Conservation (phyloP, 2,329 filamentous ascomycete species). For the Didymella sp. region DNA sequence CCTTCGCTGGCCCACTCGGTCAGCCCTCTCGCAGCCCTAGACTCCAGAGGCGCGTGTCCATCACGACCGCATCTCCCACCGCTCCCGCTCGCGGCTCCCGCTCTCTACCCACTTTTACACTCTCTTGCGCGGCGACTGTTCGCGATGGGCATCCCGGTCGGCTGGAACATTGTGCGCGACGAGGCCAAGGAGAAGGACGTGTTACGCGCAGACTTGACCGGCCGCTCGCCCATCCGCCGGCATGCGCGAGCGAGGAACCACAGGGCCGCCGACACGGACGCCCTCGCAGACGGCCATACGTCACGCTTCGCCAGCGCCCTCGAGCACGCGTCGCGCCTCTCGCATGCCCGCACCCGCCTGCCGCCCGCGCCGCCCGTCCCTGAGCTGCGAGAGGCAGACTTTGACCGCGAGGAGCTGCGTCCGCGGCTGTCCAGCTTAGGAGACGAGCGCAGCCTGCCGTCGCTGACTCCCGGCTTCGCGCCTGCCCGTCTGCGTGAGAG, state of each 20-base stretch:
- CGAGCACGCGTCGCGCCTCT: slow-evolving; percentile 26
- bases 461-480: slow-evolving; percentile 47
- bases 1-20: slow-evolving; percentile 2
- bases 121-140: slow-evolving; percentile 6
- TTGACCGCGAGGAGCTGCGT: background rate
- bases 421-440: background rate
- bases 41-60: slow-evolving; percentile 28
- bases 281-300: slow-evolving; percentile 19
- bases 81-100: slow-evolving; percentile 16
- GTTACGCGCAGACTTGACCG: slow-evolving; percentile 61
- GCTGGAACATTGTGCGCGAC: slow-evolving; percentile 58
- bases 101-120: slow-evolving; percentile 23
- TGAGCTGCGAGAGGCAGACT: slow-evolving; percentile 27
- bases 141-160: slow-evolving; percentile 60
- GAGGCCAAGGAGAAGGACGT: slow-evolving; percentile 52
- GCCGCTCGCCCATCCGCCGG: slow-evolving; percentile 66
- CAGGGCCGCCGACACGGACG: slow-evolving; percentile 28
- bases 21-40: background rate
- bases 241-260: slow-evolving; percentile 41
- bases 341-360: slow-evolving; percentile 32
- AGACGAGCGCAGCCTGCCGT: slow-evolving; percentile 28
- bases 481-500: slow-evolving; percentile 33
- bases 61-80: slow-evolving; percentile 13
- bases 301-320: slow-evolving; percentile 21
- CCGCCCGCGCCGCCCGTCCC: slow-evolving; percentile 45